Evolutionary conservation across 1,139 yeast genomes (phyloP), one percentile per base, ranked within the genome.

Genomic region (Geotrichum europaeum): DNA sequence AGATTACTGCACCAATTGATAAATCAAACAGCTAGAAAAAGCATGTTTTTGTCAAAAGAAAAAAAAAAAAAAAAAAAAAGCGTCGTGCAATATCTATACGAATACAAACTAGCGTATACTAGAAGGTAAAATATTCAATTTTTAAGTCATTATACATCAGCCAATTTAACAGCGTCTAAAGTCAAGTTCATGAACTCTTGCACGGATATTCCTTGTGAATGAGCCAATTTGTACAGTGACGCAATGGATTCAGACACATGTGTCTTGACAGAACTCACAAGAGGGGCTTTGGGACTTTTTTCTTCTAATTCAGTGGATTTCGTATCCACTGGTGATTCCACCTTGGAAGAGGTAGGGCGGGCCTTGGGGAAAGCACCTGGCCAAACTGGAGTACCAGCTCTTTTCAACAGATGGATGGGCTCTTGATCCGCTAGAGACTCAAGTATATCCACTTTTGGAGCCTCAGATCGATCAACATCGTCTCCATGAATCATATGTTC

Each of bases 401-500:
- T 24, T 10, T 47, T 49, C 20, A 56, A 10, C 9, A 22, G 30
- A 15, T 47, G 9, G 4, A 28, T 7, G 13, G 40, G 32, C 43
- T 25, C 51, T 4, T 25, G 18, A 5, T 25, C 51, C 20, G 15
- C 53, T 34, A 18, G n/a, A 15, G 51, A 25, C 13, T 40, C 25
- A n/a, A 50, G 13, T 2, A 7, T 45, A 24, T 15, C 51, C 5
- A 18, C 22, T 32, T 22, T 32, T 15, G 43, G 43, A 12, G 43
- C 43, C 13, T 15, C 20, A 30, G 50, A 18, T 25, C 56, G 15
- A 30, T 58, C 61, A n/a, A 43, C 59, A 36, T 55, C 58, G 49
- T 63, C 65, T 2, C 63, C 65, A 22, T 59, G 56, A 13, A 62
- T 61, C 54, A 62, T 61, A 7, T 61, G 60, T 45, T 64, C 65